Conservation (phyloP, 305 asterid genomes). For the Rubia peregrina region DNA sequence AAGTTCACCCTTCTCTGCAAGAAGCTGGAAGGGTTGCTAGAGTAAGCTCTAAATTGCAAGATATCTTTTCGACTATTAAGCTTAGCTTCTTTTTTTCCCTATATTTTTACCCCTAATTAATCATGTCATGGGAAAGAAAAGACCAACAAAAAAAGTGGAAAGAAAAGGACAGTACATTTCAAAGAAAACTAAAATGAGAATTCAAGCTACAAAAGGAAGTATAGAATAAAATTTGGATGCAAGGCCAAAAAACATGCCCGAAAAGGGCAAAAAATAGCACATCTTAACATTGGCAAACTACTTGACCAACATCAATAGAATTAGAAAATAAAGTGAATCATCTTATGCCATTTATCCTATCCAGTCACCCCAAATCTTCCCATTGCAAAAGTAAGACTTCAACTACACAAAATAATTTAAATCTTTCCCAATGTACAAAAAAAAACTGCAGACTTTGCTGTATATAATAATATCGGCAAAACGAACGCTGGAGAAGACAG, state of each 20-base stretch:
- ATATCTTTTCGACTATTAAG: background rate
- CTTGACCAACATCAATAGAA: background rate
- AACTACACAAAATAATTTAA: conserved; percentile 1
- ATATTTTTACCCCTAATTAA: background rate
- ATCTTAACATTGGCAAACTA: background rate
- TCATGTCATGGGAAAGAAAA: background rate
- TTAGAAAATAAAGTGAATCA: background rate
- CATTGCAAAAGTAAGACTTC: background rate
- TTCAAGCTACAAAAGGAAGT: background rate
- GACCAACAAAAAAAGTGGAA: background rate
- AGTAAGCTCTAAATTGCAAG: conserved; percentile 33
- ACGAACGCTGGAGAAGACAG: conserved; percentile 97
- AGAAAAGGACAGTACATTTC: background rate
- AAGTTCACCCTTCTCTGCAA: conserved; percentile 98
- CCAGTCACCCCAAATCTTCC: background rate
- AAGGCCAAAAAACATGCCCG: background rate
- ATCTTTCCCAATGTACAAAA: too few species aligned
- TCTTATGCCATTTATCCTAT: background rate
- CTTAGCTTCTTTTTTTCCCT: too few species aligned
- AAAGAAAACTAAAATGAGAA: background rate
- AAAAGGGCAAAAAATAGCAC: background rate
- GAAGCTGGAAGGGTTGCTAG: conserved; percentile 54
- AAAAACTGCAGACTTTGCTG: background rate
- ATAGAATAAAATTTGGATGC: background rate
- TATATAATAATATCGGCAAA: conserved; percentile 62